Base-by-base conservation (phyloP, 306 rosid species). In the Fagus crenata region DNA sequence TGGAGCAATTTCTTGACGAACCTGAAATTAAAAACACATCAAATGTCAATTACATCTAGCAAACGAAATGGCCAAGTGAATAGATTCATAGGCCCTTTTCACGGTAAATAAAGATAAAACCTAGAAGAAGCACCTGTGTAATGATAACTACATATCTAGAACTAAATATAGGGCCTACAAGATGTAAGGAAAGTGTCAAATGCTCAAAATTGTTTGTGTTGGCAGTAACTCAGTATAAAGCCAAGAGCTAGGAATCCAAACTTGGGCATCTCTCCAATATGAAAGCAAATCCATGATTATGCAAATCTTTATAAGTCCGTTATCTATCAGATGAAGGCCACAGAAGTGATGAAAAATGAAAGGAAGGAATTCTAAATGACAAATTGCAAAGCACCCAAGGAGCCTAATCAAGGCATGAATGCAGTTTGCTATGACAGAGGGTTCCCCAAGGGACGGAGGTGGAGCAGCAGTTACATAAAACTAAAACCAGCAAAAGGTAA, bases 1-100 rank as follows among this genome's bases (percentile, higher is more conserved):
- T 8, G 99, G 96, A 81, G 97, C 90, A 85, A 93, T 84, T 77
- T 96, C 99, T 80, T 92, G 97, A 60, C 84, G 97, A 59, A 93
- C 98, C 99, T 93, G 91, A 78, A 85, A 85, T 68, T 76, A 59
- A 79, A 77, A 75, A 53, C 68, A 68, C 71, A 71, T 65, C 2
- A 12, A 55, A 43, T 76, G 11, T 18, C 59, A 37, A 46, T 31
- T 64, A 6, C 12, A 53, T 17, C 17, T 60, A 37, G 35, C 7
- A 53, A 49, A 60, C 18, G 14, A 41, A 69, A 36, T n/a, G 63
- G 15, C 65, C 59, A 0, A 6, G 53, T 51, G 35, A 77, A 46
- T 11, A 6, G 14, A 39, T 60, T n/a, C 43, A 76, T 22, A 37
- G 68, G 35, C 8, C 36, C 6, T 51, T 32, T 69, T 33, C 17